Conservation (phyloP, 2,329 filamentous ascomycete species). For the Colletotrichum sp. region DNA sequence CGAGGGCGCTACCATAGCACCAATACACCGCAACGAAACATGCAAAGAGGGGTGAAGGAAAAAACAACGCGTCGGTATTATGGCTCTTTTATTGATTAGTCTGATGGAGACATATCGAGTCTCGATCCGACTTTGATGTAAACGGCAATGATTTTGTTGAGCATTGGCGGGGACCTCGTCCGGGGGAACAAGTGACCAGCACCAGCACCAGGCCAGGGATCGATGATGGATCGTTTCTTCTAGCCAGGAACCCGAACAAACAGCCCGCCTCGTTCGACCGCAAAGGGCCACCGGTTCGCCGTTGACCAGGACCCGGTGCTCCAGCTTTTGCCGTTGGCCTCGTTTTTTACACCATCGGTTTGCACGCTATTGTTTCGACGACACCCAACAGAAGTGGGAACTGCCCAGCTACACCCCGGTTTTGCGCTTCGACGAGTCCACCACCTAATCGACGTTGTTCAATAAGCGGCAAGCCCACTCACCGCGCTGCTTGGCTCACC, state of each 20-base stretch:
- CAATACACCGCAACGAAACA: not conserved
- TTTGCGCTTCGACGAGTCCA: not conserved
- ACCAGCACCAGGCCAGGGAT: not conserved
- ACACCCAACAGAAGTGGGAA: slow-evolving; percentile 17
- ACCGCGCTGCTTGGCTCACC: slow-evolving; percentile 15
- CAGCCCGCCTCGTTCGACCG: not conserved
- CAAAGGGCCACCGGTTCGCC: not conserved
- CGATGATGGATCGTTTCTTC: not conserved
- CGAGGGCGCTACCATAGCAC: not conserved
- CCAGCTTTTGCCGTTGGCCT: not conserved
- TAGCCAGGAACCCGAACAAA: not conserved
- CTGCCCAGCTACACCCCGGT: slow-evolving; percentile 1
- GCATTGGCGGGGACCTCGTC: slow-evolving; percentile 1
- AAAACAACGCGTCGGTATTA: not conserved
- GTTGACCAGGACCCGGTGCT: not conserved
- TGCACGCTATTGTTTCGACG: slow-evolving; percentile 7
- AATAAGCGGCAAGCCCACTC: slow-evolving; percentile 9
- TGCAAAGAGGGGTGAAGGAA: not conserved
- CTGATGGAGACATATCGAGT: not conserved
- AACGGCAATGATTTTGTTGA: slow-evolving; percentile 8
- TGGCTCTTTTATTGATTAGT: not conserved
- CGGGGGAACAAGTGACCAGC: not conserved
- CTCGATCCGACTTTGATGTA: not conserved
- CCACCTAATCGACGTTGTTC: not conserved
- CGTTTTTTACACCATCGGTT: not conserved